Evolutionary conservation across 805 yeast genomes (phyloP), one percentile per base, ranked within the genome.

Genomic region (Gaillardinia entomophila): DNA sequence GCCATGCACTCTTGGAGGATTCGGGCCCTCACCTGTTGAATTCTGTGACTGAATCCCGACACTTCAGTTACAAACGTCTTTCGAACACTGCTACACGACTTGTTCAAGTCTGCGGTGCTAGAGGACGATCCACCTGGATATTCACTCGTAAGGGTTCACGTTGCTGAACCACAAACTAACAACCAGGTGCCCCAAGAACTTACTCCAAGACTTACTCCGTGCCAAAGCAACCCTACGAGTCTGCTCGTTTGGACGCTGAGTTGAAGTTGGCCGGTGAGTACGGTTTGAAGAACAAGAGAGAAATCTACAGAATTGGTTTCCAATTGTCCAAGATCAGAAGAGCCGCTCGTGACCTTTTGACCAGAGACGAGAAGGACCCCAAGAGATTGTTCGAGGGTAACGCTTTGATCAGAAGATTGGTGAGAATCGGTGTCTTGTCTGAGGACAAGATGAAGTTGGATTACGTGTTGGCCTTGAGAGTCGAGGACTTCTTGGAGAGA

Each of bases 291-390:
- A 92, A 92, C 96, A 92, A 92, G 90, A 86, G 94, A 71, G 98
- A 92, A 77, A 87, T 92, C 72, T 92, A 92, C 95, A 88, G 98
- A 84, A 89, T 92, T 70, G 94, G 94, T 71, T 86, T 84, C 82
- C 97, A 92, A 78, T 85, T 92, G 66, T 92, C 98, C 49, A 92
- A 92, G 82, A 90, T 92, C 69, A 89, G 98, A 79, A 88, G 98
- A 79, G 98, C 98, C 71, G 98, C 98, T 67, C 95, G 98, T 84
- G 97, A 92, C 66, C 79, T 92, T 63, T 82, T 92, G 74, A 92
- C 98, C 79, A 88, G 96, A 79, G 98, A 92, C 65, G 98, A 92
- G 80, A 92, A 92, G 82, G 98, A 92, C 75, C 97, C 96, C 82
- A 92, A 89, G 87, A 88, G 98, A 79, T 83, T 92, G 66, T 92